These are phyloP conservation scores for Lachancea cidri DNA, from an alignment of 805 yeast species.

Conservation along the genomic window DNA sequence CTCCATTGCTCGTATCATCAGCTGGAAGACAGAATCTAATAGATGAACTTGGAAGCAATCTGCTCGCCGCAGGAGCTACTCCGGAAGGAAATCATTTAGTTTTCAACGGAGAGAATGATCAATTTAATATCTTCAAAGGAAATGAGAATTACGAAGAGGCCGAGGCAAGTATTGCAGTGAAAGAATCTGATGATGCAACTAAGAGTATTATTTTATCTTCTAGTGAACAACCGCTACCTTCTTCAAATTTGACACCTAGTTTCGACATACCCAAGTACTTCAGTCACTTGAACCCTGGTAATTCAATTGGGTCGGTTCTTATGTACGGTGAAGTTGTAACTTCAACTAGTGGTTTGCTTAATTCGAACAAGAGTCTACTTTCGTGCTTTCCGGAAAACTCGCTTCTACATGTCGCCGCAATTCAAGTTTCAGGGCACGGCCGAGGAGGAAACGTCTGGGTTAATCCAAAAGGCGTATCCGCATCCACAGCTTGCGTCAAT, in stretches of 20 bases:
- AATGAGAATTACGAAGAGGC: slow-evolving; percentile 14
- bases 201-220: slow-evolving; percentile 46
- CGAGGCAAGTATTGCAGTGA: slow-evolving; percentile 16
- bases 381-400: slow-evolving; percentile 38
- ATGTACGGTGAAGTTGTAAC: slow-evolving; percentile 86
- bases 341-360: slow-evolving; percentile 77
- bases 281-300: slow-evolving; percentile 26
- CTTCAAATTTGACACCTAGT: slow-evolving; percentile 55
- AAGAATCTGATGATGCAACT: slow-evolving; percentile 51
- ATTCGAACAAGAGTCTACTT: slow-evolving; percentile 59
- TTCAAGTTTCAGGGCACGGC: slow-evolving; percentile 89
- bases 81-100: slow-evolving; percentile 32
- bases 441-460: slow-evolving; percentile 95
- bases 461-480: slow-evolving; percentile 87
- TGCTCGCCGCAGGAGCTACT: slow-evolving; percentile 36
- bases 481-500: slow-evolving; percentile 66
- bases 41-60: slow-evolving; percentile 16
- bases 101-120: slow-evolving; percentile 33
- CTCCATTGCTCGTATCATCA: slow-evolving; percentile 54
- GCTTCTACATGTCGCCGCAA: slow-evolving; percentile 52
- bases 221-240: slow-evolving; percentile 44
- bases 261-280: slow-evolving; percentile 62
- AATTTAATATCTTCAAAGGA: slow-evolving; percentile 20
- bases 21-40: slow-evolving; percentile 11
- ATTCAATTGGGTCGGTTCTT: slow-evolving; percentile 54